phyloP scores from a whole-genome alignment of 305 asterid species.

The Withania somnifera region DNA sequence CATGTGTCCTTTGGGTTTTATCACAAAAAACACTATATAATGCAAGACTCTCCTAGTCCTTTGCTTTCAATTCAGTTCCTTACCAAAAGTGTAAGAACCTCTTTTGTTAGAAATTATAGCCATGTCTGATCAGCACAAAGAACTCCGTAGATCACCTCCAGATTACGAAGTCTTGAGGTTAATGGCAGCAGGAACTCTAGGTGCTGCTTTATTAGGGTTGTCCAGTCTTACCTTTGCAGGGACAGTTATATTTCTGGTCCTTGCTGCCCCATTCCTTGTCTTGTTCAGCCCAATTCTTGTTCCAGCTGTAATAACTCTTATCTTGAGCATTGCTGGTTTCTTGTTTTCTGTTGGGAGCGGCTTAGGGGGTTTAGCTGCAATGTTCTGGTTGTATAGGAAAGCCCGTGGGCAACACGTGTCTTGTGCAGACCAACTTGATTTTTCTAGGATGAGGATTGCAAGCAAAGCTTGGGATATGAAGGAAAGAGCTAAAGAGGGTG shows the following conservation, averaged over 20 bases:
- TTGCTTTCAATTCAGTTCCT: neutral
- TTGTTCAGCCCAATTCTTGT: constrained; percentile 25
- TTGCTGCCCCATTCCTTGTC: constrained; percentile 20
- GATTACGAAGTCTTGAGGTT: constrained; percentile 10
- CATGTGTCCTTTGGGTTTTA: neutral
- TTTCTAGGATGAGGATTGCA: constrained; percentile 12
- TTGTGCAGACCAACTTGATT: constrained; percentile 13
- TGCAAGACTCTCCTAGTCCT: neutral
- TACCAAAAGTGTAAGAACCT: neutral
- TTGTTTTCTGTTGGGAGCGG: constrained; percentile 22
- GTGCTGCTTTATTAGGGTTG: constrained; percentile 25
- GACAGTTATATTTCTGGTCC: constrained; percentile 20
- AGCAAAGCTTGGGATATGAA: constrained; percentile 20
- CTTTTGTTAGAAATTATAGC: neutral
- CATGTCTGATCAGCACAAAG: constrained; percentile 23
- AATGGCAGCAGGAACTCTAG: constrained; percentile 21
- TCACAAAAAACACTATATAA: neutral
- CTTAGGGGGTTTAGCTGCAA: constrained; percentile 13
- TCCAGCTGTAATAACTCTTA: constrained; percentile 9
- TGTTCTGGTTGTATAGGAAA: constrained; percentile 16
- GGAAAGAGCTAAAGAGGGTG: constrained; percentile 16
- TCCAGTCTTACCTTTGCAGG: constrained; percentile 28
- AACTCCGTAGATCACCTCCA: constrained; percentile 7
- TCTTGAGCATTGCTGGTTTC: constrained; percentile 20
- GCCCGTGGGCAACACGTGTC: constrained; percentile 12